Percentiles rank a stretch among this genome's conserved stretches.
phyloP scores from a whole-genome alignment of 768 basidiomycete genomes.

The Daedaleopsis sinensis region DNA sequence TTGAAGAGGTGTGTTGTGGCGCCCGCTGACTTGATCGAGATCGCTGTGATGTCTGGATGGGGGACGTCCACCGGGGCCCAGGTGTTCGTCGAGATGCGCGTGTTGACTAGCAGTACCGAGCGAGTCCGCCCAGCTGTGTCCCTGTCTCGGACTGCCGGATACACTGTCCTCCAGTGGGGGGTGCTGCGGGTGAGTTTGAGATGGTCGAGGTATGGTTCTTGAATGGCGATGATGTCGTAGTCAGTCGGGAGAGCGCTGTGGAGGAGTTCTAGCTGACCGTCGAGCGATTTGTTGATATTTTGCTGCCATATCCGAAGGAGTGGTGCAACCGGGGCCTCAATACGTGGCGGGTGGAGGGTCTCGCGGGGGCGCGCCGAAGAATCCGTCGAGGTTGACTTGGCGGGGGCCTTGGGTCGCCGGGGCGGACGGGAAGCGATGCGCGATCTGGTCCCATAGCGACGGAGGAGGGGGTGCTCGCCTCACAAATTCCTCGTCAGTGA shows the following conservation, averaged over 20 bases:
- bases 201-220: too few relatives aligned
- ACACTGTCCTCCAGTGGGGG: constrained; percentile 25
- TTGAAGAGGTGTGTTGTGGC: constrained; percentile 36
- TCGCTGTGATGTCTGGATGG: constrained; percentile 33
- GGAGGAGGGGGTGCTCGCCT: constrained; percentile 2
- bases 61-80: constrained; percentile 16
- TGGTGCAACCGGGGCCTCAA: too few relatives aligned
- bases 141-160: constrained; percentile 28
- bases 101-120: constrained; percentile 19
- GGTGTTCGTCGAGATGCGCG: constrained; percentile 10
- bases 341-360: too few relatives aligned
- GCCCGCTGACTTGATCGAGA: constrained; percentile 23
- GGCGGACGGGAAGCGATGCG: constrained; percentile 1
- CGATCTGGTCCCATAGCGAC: constrained; percentile 8
- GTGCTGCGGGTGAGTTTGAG: constrained; percentile 17
- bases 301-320: too few relatives aligned
- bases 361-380: background rate
- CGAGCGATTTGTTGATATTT: too few relatives aligned
- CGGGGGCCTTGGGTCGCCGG: background rate
- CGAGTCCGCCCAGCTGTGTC: constrained; percentile 1
- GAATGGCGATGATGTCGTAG: too few relatives aligned
- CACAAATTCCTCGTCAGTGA: constrained; percentile 7
- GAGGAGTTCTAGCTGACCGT: too few relatives aligned
- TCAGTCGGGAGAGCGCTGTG: too few relatives aligned
- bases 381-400: too few relatives aligned